phyloP scores from a whole-genome alignment of 441 rosid genomes.

The Gossypium davidsonii region DNA sequence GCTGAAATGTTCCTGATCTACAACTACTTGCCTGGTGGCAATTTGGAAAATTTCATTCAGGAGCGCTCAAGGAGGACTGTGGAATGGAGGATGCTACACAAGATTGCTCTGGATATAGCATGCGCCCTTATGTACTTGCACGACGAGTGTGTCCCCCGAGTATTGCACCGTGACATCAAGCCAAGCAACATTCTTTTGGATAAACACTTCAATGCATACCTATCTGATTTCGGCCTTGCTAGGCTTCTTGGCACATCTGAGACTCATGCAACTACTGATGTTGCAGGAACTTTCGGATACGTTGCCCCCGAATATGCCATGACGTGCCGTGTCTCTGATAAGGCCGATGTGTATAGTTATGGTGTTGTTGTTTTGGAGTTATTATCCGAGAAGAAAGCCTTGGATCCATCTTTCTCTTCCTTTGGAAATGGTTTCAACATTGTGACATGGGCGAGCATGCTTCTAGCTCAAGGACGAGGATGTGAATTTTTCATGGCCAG shows the following conservation, averaged over 20 bases:
- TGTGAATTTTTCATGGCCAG: slow-evolving; percentile 33
- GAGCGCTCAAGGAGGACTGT: slow-evolving; percentile 26
- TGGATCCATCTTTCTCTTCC: slow-evolving; percentile 40
- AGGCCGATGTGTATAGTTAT: slow-evolving; percentile 42
- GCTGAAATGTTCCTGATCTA: slow-evolving; percentile 40
- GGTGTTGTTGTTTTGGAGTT: slow-evolving; percentile 41
- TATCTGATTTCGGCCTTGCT: slow-evolving; percentile 41
- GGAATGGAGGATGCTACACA: slow-evolving; percentile 37
- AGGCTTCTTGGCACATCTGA: slow-evolving; percentile 39
- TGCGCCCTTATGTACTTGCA: slow-evolving; percentile 37
- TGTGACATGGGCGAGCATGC: slow-evolving; percentile 39
- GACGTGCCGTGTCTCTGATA: slow-evolving; percentile 43
- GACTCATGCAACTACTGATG: slow-evolving; percentile 40
- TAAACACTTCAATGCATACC: slow-evolving; percentile 29
- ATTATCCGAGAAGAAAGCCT: slow-evolving; percentile 38
- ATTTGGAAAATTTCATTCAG: slow-evolving; percentile 38
- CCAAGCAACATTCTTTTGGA: slow-evolving; percentile 44
- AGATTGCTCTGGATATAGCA: slow-evolving; percentile 37
- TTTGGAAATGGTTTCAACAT: slow-evolving; percentile 38
- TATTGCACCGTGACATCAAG: slow-evolving; percentile 41
- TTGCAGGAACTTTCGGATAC: slow-evolving; percentile 44
- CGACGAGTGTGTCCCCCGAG: slow-evolving; percentile 31
- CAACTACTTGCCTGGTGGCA: slow-evolving; percentile 42
- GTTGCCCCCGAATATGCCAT: slow-evolving; percentile 45
- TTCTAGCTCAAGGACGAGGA: slow-evolving; percentile 30